Percentiles rank a stretch among this genome's conserved stretches.
Conservation (phyloP, 1,284 basidiomycete species). For the Puccinia polysora region DNA sequence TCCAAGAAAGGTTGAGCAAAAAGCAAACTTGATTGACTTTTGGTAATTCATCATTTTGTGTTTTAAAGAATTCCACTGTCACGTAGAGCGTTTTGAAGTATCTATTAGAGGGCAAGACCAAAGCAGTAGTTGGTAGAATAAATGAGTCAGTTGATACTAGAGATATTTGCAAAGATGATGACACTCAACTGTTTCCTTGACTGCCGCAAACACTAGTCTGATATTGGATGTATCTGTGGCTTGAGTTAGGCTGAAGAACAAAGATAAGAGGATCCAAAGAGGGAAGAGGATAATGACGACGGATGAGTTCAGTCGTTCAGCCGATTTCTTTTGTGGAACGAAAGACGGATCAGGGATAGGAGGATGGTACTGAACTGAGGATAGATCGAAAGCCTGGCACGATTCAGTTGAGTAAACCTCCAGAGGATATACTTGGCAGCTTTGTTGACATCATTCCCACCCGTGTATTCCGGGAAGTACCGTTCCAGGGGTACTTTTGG, state of each 20-base stretch:
- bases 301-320: neutral
- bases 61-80: conserved; percentile 69
- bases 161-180: no score
- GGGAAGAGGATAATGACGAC: neutral
- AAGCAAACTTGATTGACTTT: neutral
- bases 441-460: conserved; percentile 90
- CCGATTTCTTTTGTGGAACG: neutral
- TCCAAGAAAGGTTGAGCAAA: neutral
- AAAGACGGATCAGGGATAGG: neutral
- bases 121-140: neutral
- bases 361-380: conserved; percentile 60
- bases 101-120: conserved; percentile 51
- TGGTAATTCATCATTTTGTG: neutral
- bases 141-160: neutral
- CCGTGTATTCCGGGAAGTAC: conserved; percentile 92
- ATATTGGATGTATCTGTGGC: conserved; percentile 64
- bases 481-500: conserved; percentile 77
- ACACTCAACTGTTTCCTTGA: conserved; percentile 70
- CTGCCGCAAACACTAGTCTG: conserved; percentile 86
- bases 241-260: conserved; percentile 56
- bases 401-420: conserved; percentile 92
- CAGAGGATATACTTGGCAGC: conserved; percentile 96
- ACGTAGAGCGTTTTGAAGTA: conserved; percentile 78
- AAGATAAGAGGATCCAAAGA: conserved; percentile 48
- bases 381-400: conserved; percentile 79